Base-by-base conservation (phyloP, 179 eudicot genomes). In the Actinidia chinensis region DNA sequence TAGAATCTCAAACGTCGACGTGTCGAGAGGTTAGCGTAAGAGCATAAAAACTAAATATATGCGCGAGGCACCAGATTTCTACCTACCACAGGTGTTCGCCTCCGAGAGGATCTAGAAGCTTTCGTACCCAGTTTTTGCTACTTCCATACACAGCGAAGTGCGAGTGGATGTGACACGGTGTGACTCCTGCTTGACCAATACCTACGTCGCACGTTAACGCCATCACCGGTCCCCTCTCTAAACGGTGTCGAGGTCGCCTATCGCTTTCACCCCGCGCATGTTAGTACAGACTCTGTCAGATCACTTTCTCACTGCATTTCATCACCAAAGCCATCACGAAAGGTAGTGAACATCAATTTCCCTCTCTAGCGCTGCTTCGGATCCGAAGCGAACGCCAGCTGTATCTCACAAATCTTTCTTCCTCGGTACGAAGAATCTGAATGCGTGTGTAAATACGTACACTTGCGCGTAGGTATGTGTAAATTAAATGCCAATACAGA, bases 241-340 rank as follows among this genome's bases (percentile, higher is more conserved):
- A 67, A 59, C 79, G 52, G 42, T 75, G 43, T 80, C 75, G 79
- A 36, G 61, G 59, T 68, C 75, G 5, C 15, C 68, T 13, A 5
- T 80, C 50, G 17, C 51, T 79, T 4, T 58, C 75, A 17, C 42
- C 23, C 70, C 8, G 70, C 79, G 79, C 79, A 76, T 48, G 12
- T 50, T 33, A 33, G 79, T 44, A 42, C 74, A 43, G 74, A 56
- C n/a, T 75, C 44, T 65, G 43, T 59, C 51, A 56, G 36, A n/a
- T 64, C 18, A 11, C 2, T 64, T 48, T 64, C 78, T 58, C 6
- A 11, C 50, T 65, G 17, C 68, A 59, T 74, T 74, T 22, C 52
- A 3, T 6, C 42, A 20, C 43, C 15, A 2, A 18, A 42, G 46
- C 14, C 48, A 55, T 75, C 78, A 25, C 10, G 50, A 40, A 8